Evolutionary conservation across 2,329 filamentous ascomycete species (phyloP), one percentile per base, ranked within the genome.

Genomic region (Pseudogymnoascus verrucosus): DNA sequence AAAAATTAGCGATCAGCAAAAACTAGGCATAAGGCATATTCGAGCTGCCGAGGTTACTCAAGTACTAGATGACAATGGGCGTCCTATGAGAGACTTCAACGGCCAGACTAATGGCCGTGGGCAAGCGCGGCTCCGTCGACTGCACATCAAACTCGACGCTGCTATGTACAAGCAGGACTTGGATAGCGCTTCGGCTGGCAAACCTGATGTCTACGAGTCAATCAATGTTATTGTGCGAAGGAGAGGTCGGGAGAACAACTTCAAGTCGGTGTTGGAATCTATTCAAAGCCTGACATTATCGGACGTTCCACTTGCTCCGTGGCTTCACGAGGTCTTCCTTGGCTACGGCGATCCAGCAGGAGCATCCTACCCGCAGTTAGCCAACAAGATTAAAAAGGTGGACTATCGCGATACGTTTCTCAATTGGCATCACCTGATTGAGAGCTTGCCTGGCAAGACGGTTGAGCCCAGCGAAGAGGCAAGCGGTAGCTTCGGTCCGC

Each of bases 301-400:
- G 0, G 90, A 96, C 69, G 87, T 93, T 19, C 89, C 90, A 5
- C 81, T 98, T 62, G 92, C 95, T 12, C 84, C 88, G 1, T 99
- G 95, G 95, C 81, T 99, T 47, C 91, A 96, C 71, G 95, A 98
- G 69, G 93, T 98, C 8, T 99, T 98, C 75, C 79, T 99, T n/a
- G 95, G 95, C 2, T 98, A 96, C 74, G 95, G 95, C 57, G 93
- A 99, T 75, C 93, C 95, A 64, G 84, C 91, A 31, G 88, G 90
- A 64, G 95, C 95, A 36, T 89, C 86, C 21, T 96, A 96, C 77
- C 91, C 90, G 67, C 88, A 91, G 61, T 78, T 99, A 14, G 78
- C 89, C 1, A 95, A 91, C 73, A 84, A 87, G 64, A 80, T 96
- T 67, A 86, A 86, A 70, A 90, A 84, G 63, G 80, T 99, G 62